Percentiles rank a stretch among this genome's conserved stretches.
These are phyloP conservation scores for Trichoderma atroviride DNA, from an alignment of 2,329 filamentous ascomycete genomes.

Conservation along the genomic window DNA sequence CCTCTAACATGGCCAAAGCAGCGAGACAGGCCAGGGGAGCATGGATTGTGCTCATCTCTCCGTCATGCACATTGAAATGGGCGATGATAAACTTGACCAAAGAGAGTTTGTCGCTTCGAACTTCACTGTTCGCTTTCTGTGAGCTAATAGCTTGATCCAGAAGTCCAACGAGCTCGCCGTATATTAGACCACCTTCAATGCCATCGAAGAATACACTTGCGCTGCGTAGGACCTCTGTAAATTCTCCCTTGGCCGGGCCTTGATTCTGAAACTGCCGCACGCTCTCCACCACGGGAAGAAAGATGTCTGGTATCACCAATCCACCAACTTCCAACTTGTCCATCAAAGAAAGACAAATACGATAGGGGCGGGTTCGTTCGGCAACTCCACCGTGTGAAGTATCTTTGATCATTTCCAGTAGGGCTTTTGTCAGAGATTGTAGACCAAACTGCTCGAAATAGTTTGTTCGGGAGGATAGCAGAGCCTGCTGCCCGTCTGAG, in stretches of 20 bases:
- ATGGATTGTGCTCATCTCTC: slow-evolving; percentile 90
- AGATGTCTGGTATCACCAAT: slow-evolving; percentile 83
- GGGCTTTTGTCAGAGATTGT: slow-evolving; percentile 69
- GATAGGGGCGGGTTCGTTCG: slow-evolving; percentile 81
- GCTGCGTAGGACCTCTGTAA: slow-evolving; percentile 85
- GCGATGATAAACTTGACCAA: slow-evolving; percentile 80
- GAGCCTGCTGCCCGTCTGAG: slow-evolving; percentile 48
- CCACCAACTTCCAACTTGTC: slow-evolving; percentile 97
- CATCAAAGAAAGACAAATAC: slow-evolving; percentile 93
- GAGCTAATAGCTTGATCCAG: slow-evolving; percentile 62
- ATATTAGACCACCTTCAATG: slow-evolving; percentile 92
- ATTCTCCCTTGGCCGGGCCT: slow-evolving; percentile 68
- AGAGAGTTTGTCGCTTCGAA: slow-evolving; percentile 65
- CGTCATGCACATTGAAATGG: slow-evolving; percentile 91
- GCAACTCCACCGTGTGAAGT: slow-evolving; percentile 39
- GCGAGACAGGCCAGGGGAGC: slow-evolving; percentile 67
- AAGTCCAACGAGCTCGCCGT: slow-evolving; percentile 75
- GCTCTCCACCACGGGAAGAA: slow-evolving; percentile 81
- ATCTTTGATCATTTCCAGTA: slow-evolving; percentile 73
- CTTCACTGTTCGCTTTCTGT: slow-evolving; percentile 45
- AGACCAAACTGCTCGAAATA: slow-evolving; percentile 86
- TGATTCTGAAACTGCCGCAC: slow-evolving; percentile 72
- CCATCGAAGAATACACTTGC: slow-evolving; percentile 97
- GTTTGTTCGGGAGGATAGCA: slow-evolving; percentile 63
- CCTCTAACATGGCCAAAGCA: slow-evolving; percentile 67